Base-by-base conservation (phyloP, 116 monocot genomes). In the Trichopus zeylanicus region DNA sequence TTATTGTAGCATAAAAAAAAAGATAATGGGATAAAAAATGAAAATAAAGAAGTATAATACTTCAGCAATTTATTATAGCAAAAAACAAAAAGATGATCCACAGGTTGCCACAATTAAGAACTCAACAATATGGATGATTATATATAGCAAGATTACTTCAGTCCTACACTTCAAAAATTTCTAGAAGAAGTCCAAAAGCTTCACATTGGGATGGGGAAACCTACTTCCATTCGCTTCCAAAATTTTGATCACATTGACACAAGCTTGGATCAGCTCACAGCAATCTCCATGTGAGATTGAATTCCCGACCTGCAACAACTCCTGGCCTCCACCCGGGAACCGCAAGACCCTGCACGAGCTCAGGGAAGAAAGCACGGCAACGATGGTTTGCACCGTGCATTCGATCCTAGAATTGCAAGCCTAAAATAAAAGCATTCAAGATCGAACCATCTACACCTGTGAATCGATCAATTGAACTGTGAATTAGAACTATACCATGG, bases 261-360 rank as follows among this genome's bases (percentile, higher is more conserved):
- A 78, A 29, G 69, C 35, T 38, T 56, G 19, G 26, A 95, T 59
- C 59, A 95, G 46, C 37, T 75, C 74, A 46, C 42, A 54, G 58
- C 68, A 72, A 38, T 87, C 79, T 25, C 29, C 32, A 16, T 32
- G 59, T 0, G 82, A 68, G 29, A 89, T 56, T 28, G 73, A 81
- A 63, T 79, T 70, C 38, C 93, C 89, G 64, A 93, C 71, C 46
- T 53, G 64, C 68, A 88, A 67, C 5, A 70, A 28, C 57, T 62
- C 81, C 30, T 21, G 51, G 12, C 28, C 62, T 3, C 46, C 53
- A 29, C n/a, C 48, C 10, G 30, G 53, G 6, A 46, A 15, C 16
- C 57, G 65, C 46, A 63, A 35, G 0, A 77, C 81, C 29, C 62
- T 68, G 57, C 89, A 94, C 18, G 63, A 66, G 10, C 67, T 60